These are phyloP conservation scores for Yarrowia divulgata DNA, from an alignment of 805 yeast species.

Conservation along the genomic window DNA sequence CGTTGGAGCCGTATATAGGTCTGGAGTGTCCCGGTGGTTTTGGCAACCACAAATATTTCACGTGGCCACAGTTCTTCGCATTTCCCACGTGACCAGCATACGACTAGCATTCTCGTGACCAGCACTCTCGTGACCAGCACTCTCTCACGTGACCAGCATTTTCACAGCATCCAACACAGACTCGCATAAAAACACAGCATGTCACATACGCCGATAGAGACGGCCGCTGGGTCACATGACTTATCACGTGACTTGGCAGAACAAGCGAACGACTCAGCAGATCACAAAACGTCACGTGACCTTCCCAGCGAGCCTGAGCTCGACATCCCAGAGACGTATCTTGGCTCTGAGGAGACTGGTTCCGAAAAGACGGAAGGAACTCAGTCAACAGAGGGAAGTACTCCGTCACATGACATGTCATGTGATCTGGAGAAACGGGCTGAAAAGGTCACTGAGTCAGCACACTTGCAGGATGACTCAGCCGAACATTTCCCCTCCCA, in stretches of 20 bases:
- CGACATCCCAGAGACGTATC: too few species aligned
- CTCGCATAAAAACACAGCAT: too few species aligned
- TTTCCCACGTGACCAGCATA: neutral
- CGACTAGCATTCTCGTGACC: neutral
- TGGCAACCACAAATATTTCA: too few species aligned
- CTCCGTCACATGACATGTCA: neutral
- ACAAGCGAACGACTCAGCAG: neutral
- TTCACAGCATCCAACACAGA: too few species aligned
- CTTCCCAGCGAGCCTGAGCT: too few species aligned
- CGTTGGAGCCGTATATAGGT: constrained; percentile 24
- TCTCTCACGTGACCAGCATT: neutral
- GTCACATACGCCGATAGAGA: neutral
- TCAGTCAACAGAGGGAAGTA: too few species aligned
- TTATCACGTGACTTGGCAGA: neutral
- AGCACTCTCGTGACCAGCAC: neutral
- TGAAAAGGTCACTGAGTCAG: neutral
- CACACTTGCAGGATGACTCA: neutral
- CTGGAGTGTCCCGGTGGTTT: neutral
- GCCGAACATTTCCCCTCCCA: neutral
- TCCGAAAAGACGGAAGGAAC: too few species aligned
- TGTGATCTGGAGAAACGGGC: neutral
- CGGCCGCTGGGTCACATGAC: neutral
- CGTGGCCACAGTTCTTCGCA: too few species aligned
- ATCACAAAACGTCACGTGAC: neutral
- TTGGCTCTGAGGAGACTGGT: too few species aligned